phyloP scores from a whole-genome alignment of 345 rosid genomes.

The Citrus sinensis region DNA sequence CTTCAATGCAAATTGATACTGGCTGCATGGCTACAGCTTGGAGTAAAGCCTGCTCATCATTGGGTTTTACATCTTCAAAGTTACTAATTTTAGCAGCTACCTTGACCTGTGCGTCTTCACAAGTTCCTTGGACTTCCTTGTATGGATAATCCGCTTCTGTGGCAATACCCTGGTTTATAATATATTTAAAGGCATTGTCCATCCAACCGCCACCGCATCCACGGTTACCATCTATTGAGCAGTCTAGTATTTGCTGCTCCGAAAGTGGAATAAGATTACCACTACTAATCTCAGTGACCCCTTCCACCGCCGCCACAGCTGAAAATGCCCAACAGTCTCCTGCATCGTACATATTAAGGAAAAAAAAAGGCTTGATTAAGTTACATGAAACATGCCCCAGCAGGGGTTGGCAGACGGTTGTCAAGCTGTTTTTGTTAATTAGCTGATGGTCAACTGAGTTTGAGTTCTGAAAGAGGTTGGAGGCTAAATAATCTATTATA shows the following conservation, averaged over 20 bases:
- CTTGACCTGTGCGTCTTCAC: not conserved
- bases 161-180: not conserved
- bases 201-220: conserved; percentile 39
- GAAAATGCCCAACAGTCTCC: conserved; percentile 61
- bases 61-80: conserved; percentile 37
- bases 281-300: conserved; percentile 30
- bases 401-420: no score
- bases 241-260: conserved; percentile 57
- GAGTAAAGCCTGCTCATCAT: conserved; percentile 32
- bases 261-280: conserved; percentile 36
- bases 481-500: no score
- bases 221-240: conserved; percentile 24
- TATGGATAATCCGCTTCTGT: not conserved
- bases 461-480: no score
- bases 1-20: conserved; percentile 37
- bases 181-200: conserved; percentile 32
- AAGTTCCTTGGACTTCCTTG: not conserved
- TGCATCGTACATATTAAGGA: not conserved
- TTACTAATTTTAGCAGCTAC: not conserved
- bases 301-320: conserved; percentile 38
- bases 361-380: no score
- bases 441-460: no score
- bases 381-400: not conserved
- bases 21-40: conserved; percentile 38
- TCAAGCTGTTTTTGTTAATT: no score